Conservation (phyloP, 306 rosid species). For the Quercus mongolica region DNA sequence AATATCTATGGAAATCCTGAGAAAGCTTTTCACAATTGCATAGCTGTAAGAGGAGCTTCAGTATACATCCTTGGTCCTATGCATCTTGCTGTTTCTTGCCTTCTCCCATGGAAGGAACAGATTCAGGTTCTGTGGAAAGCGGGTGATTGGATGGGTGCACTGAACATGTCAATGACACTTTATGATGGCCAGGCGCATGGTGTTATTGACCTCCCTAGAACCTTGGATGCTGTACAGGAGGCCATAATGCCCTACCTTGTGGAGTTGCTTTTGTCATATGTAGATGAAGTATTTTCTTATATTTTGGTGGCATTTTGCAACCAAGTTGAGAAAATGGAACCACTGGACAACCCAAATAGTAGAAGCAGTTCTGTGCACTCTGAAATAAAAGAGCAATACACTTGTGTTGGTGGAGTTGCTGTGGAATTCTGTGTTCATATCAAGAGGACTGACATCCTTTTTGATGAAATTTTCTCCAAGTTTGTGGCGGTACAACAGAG, state of each 20-base stretch:
- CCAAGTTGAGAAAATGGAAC: slow-evolving; percentile 71
- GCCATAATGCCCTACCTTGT: slow-evolving; percentile 84
- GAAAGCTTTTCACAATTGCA: slow-evolving; percentile 85
- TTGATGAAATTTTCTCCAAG: slow-evolving; percentile 88
- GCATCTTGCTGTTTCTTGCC: slow-evolving; percentile 78
- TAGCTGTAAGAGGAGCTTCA: slow-evolving; percentile 93
- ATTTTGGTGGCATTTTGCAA: slow-evolving; percentile 89
- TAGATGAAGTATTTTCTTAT: slow-evolving; percentile 95
- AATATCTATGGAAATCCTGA: slow-evolving; percentile 88
- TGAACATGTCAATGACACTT: slow-evolving; percentile 93
- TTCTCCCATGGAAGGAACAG: slow-evolving; percentile 97
- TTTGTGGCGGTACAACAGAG: slow-evolving; percentile 71
- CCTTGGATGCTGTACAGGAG: slow-evolving; percentile 86
- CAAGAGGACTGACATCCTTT: slow-evolving; percentile 88
- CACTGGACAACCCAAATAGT: slow-evolving; percentile 35
- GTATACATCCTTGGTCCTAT: slow-evolving; percentile 80
- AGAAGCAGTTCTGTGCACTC: slow-evolving; percentile 56
- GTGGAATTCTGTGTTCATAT: slow-evolving; percentile 97
- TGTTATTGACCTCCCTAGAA: slow-evolving; percentile 89
- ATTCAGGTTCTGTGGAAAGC: slow-evolving; percentile 77
- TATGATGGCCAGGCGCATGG: slow-evolving; percentile 96
- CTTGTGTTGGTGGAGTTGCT: slow-evolving; percentile 97
- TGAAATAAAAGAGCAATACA: slow-evolving; percentile 91
- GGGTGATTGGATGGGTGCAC: slow-evolving; percentile 99
- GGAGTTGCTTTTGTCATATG: slow-evolving; percentile 88